Conservation (phyloP, 768 basidiomycete genomes). For the Suillus subaureus region DNA sequence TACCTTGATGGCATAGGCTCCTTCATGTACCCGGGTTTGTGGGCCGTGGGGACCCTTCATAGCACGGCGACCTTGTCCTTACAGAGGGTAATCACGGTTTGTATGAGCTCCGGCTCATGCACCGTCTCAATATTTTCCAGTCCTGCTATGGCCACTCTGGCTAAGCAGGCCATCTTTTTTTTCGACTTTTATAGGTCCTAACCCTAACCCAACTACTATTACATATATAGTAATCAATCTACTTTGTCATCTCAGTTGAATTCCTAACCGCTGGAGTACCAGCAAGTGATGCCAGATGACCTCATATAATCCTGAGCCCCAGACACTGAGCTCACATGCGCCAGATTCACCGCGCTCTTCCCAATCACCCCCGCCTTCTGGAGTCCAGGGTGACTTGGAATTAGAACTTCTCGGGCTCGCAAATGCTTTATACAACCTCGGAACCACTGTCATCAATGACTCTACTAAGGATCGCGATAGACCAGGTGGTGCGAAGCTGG, state of each 20-base stretch:
- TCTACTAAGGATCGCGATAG: constrained; percentile 80
- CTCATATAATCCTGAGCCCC: constrained; percentile 1
- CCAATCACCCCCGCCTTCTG: constrained; percentile 70
- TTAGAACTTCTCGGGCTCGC: constrained; percentile 76
- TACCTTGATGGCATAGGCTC: constrained; percentile 58
- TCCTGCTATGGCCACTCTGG: constrained; percentile 44
- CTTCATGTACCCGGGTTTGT: constrained; percentile 52
- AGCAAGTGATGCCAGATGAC: constrained; percentile 13
- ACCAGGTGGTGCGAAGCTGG: constrained; percentile 70
- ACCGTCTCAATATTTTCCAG: constrained; percentile 50
- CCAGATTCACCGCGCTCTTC: constrained; percentile 66
- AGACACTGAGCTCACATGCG: constrained; percentile 18
- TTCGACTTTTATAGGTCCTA: constrained; percentile 17
- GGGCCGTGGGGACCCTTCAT: constrained; percentile 47
- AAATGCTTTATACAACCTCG: constrained; percentile 77
- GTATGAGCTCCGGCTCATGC: constrained; percentile 47
- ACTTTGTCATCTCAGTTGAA: not conserved
- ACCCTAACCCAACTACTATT: constrained; percentile 33
- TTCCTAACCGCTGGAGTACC: not conserved
- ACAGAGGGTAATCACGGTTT: constrained; percentile 41
- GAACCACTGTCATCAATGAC: constrained; percentile 82
- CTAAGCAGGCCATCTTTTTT: constrained; percentile 33
- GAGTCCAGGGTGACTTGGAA: constrained; percentile 74
- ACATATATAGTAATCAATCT: constrained; percentile 8
- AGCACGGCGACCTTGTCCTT: constrained; percentile 23